Evolutionary conservation across 2,329 filamentous ascomycete species (phyloP).

Genomic region (Tolypocladium endophyticum): DNA sequence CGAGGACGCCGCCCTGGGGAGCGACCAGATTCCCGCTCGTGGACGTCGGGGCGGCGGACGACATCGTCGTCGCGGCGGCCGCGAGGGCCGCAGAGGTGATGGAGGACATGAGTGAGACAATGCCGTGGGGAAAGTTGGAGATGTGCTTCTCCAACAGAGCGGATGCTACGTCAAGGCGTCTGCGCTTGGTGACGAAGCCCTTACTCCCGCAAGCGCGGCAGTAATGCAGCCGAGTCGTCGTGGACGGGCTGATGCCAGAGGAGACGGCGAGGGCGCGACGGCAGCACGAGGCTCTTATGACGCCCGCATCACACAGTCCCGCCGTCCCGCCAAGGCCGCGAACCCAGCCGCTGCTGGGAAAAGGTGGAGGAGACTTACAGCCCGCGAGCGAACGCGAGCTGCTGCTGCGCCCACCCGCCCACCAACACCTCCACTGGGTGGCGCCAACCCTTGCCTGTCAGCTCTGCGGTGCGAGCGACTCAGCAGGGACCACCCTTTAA

Average conservation of each 20-base stretch:
- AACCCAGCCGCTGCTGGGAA: not conserved
- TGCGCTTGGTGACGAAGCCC: not conserved
- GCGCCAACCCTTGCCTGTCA: not conserved
- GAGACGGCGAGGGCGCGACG: not conserved
- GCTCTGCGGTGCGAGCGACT: too few relatives aligned
- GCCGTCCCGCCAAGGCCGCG: too few relatives aligned
- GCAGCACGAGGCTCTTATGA: not conserved
- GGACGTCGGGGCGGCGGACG: not conserved
- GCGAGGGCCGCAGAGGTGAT: not conserved
- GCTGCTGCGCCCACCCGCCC: not conserved
- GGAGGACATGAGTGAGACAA: not conserved
- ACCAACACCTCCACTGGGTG: too few relatives aligned
- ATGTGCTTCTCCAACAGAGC: not conserved
- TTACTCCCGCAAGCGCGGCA: not conserved
- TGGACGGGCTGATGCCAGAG: not conserved
- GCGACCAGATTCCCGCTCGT: not conserved
- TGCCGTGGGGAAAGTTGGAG: not conserved
- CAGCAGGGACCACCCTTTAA: not conserved
- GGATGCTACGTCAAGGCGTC: not conserved
- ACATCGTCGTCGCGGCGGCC: not conserved
- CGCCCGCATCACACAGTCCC: not conserved
- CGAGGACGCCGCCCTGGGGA: constrained; percentile 53
- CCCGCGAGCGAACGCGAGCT: not conserved
- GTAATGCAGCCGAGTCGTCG: not conserved
- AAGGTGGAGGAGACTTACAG: not conserved